Base-by-base conservation (phyloP, 2,329 filamentous ascomycete species). In the Aspergillus viridinutans region DNA sequence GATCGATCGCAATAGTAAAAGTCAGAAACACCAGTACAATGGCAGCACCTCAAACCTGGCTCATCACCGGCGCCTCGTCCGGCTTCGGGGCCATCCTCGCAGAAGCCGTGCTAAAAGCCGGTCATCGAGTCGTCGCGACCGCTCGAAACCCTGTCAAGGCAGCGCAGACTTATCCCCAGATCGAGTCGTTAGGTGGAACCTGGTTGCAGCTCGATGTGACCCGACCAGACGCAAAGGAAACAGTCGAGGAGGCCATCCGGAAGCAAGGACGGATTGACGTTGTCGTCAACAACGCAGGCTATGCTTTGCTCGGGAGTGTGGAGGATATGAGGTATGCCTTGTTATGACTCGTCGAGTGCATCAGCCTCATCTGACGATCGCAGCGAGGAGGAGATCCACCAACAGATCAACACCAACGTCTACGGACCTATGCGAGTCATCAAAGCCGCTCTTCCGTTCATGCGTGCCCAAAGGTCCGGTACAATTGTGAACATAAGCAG, bases 31-130 rank as follows among this genome's bases (percentile, higher is more conserved):
- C 43, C 29, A 7, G 8, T 29, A 35, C 20, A 12, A 50, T 50
- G 49, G 28, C 49, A 48, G 35, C 20, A 20, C 38, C 26, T 26
- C 56, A 40, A 21, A 74, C 81, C 29, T 84, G 82, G 81, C 78
- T 85, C 69, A 78, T 84, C 64, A 78, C 77, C 10, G 82, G 80
- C 26, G 76, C 76, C 49, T 81, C 80, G 23, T 80, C 76, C 20
- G 81, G 82, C 52, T 79, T 84, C 57, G 82, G 82, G 6, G 69
- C 71, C 4, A 68, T 72, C 6, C 77, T 83, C 28, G 76, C 77
- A 29, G 64, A 74, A 29, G 63, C 71, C 10, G 77, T 80, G 1
- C 72, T 84, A 5, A 64, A 69, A 2, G 73, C 74, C 28, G 80
- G 80, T 28, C 78, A 84, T 65, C 73, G 69, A 0, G 81, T 82